phyloP scores from a whole-genome alignment of 73 alveolate species.

The Paramecium tetraurelia region DNA sequence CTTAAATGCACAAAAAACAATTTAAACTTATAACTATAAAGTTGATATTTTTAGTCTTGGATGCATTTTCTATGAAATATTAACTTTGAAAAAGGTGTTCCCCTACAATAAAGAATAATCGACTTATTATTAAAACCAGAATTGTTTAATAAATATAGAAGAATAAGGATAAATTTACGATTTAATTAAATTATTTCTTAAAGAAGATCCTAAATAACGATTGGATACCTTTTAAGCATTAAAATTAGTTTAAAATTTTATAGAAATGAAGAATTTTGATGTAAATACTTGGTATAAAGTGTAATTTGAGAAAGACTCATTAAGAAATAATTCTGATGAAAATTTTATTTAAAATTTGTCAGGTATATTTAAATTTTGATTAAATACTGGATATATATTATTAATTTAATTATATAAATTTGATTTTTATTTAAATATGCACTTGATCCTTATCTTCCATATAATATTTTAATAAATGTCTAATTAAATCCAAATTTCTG shows the following conservation, averaged over 20 bases:
- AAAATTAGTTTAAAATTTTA: background rate
- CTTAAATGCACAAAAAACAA: background rate
- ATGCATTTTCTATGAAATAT: background rate
- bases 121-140: background rate
- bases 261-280: background rate
- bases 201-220: background rate
- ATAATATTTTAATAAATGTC: too few relatives aligned
- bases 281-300: slow-evolving; percentile 1
- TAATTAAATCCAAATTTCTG: background rate
- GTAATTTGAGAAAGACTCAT: background rate
- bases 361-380: slow-evolving; percentile 6
- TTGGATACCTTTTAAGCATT: background rate
- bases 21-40: background rate
- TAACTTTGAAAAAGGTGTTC: background rate
- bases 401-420: background rate
- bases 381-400: background rate
- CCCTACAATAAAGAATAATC: background rate
- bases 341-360: slow-evolving; percentile 3
- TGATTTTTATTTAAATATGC: background rate
- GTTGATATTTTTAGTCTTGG: slow-evolving; percentile 35
- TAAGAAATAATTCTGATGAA: background rate
- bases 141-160: background rate
- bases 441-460: background rate
- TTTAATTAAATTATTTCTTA: background rate
- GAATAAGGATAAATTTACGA: background rate